Conservation (phyloP, 2,329 filamentous ascomycete species). For the Xylariomycetidae sp. region DNA sequence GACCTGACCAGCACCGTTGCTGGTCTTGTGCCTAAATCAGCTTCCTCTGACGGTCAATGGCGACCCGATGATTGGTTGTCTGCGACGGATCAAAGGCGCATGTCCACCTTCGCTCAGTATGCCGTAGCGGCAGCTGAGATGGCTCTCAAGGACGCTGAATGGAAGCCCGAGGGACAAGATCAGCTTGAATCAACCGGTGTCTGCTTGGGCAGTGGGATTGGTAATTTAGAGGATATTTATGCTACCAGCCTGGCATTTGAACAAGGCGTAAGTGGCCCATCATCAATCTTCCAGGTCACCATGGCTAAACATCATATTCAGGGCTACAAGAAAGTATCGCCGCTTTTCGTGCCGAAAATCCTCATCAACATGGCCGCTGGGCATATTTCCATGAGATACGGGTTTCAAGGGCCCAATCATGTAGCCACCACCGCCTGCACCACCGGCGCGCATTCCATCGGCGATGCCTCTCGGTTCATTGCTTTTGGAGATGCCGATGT, state of each 20-base stretch:
- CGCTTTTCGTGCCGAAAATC: constrained; percentile 86
- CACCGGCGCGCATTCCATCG: constrained; percentile 90
- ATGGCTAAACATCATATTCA: constrained; percentile 29
- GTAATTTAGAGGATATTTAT: constrained; percentile 88
- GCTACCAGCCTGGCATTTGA: constrained; percentile 74
- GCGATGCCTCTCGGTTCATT: constrained; percentile 90
- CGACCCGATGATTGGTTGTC: constrained; percentile 49
- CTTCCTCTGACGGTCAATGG: constrained; percentile 40
- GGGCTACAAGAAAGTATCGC: constrained; percentile 92
- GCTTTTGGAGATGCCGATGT: constrained; percentile 87
- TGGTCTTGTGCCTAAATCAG: constrained; percentile 67
- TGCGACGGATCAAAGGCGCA: constrained; percentile 60
- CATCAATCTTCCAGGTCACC: constrained; percentile 1
- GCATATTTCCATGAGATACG: constrained; percentile 89
- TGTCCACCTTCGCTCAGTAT: constrained; percentile 91
- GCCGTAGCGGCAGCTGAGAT: constrained; percentile 82
- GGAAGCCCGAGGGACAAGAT: constrained; percentile 57
- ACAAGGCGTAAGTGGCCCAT: constrained; percentile 53
- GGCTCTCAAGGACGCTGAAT: constrained; percentile 77
- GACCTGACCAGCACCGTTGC: constrained; percentile 81
- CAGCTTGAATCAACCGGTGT: constrained; percentile 78
- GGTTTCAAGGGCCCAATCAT: constrained; percentile 88
- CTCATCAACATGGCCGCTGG: constrained; percentile 94
- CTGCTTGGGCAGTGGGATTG: constrained; percentile 91
- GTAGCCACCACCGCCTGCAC: constrained; percentile 92